A percentile compares a stretch with the other conserved stretches of the same genome.
Evolutionary conservation across 192 early-diverging fungal species (phyloP).

Genomic region (Backusella westeae): DNA sequence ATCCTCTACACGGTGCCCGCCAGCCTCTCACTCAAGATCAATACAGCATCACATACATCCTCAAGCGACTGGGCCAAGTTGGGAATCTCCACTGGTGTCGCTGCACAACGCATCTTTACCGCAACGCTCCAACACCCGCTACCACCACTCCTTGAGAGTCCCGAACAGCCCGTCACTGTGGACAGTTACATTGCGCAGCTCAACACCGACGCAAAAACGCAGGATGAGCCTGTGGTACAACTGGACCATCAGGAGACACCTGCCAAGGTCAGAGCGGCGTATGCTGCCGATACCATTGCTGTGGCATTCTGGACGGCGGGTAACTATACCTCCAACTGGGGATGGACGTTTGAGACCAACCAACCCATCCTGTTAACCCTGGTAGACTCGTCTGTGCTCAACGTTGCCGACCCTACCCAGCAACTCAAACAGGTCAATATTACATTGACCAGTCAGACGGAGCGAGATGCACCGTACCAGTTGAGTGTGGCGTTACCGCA

Average conservation of each 20-base stretch:
- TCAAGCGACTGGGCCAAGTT: slow-evolving; percentile 22
- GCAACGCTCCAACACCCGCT: slow-evolving; percentile 4
- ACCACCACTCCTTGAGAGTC: neutral
- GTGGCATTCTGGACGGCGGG: slow-evolving; percentile 10
- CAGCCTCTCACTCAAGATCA: neutral
- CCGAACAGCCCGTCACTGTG: neutral
- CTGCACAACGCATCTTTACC: slow-evolving; percentile 12
- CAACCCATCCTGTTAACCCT: slow-evolving; percentile 12
- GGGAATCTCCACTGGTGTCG: slow-evolving; percentile 8
- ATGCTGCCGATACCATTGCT: neutral
- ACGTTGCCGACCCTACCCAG: neutral
- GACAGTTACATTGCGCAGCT: slow-evolving; percentile 16
- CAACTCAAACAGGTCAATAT: neutral
- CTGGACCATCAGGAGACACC: neutral
- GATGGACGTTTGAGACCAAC: neutral
- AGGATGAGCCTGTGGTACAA: neutral
- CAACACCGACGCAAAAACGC: neutral
- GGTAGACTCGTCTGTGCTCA: neutral
- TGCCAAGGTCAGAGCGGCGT: neutral
- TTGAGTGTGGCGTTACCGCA: neutral
- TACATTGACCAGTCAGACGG: neutral
- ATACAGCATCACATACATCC: neutral
- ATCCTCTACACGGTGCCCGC: slow-evolving; percentile 13
- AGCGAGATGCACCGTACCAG: neutral
- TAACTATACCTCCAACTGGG: neutral